phyloP scores from a whole-genome alignment of 176 grass and related monocot genomes.

The Dendrocalamus sinicus region DNA sequence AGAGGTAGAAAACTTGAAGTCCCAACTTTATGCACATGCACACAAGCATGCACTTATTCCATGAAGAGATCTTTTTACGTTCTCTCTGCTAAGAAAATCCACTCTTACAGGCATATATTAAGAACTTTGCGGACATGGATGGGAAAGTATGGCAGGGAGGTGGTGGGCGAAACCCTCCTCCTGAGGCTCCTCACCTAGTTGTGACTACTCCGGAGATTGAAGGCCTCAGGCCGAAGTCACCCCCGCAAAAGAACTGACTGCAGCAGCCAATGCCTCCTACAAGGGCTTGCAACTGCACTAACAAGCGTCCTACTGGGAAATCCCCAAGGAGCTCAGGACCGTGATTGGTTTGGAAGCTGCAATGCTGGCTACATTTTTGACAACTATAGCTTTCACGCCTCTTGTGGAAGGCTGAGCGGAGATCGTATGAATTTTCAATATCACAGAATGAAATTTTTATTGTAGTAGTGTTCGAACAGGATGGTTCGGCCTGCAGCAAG shows the following conservation, averaged over 20 bases:
- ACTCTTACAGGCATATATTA: constrained; percentile 59
- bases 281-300: constrained; percentile 11
- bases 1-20: constrained; percentile 60
- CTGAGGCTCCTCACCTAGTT: constrained; percentile 84
- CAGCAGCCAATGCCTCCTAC: constrained; percentile 32
- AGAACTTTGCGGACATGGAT: constrained; percentile 72
- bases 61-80: background rate
- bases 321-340: constrained; percentile 29
- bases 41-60: background rate
- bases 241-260: constrained; percentile 69
- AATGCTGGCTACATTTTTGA: constrained; percentile 29
- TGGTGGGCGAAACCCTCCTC: constrained; percentile 87
- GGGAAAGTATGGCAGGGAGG: constrained; percentile 95
- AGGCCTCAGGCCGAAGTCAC: constrained; percentile 79
- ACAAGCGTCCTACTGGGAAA: constrained; percentile 35
- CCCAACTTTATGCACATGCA: background rate
- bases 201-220: constrained; percentile 93
- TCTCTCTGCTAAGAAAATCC: constrained; percentile 14
- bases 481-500: background rate
- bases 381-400: constrained; percentile 38
- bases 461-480: constrained; percentile 1
- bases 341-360: background rate
- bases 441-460: constrained; percentile 30
- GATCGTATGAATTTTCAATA: constrained; percentile 39
- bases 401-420: constrained; percentile 37